phyloP scores from a whole-genome alignment of 2,329 filamentous ascomycete species.

The Cyphellophora europaea region DNA sequence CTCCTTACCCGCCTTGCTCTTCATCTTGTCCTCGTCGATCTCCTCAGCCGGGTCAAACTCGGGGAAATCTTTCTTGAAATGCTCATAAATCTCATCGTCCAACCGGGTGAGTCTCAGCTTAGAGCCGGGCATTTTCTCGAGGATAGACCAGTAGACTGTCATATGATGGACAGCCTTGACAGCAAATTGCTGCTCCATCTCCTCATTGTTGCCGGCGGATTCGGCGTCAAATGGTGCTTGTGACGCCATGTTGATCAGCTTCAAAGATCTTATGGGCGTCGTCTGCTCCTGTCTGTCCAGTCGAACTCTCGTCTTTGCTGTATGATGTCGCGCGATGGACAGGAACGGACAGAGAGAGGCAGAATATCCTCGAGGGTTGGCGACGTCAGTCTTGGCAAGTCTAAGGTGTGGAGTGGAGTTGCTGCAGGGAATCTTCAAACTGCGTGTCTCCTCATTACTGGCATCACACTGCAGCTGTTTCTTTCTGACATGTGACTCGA shows the following conservation, averaged over 20 bases:
- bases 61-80: constrained; percentile 80
- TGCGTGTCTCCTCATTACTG: no score
- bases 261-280: no score
- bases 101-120: constrained; percentile 81
- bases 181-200: constrained; percentile 98
- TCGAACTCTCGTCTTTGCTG: no score
- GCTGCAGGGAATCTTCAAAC: no score
- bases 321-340: no score
- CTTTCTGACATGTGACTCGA: no score
- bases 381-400: no score
- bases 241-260: neutral
- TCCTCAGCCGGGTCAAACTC: constrained; percentile 77
- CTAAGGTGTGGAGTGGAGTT: no score
- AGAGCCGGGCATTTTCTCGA: constrained; percentile 85
- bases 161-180: constrained; percentile 97
- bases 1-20: constrained; percentile 92
- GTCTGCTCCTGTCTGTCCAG: no score
- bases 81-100: constrained; percentile 88
- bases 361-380: no score
- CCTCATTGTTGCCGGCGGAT: constrained; percentile 60
- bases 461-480: no score
- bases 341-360: no score
- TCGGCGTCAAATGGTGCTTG: constrained; percentile 37
- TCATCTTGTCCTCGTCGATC: constrained; percentile 90
- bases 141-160: constrained; percentile 92